phyloP scores from a whole-genome alignment of 2,329 filamentous ascomycete genomes.

The Fusarium staphyleae region DNA sequence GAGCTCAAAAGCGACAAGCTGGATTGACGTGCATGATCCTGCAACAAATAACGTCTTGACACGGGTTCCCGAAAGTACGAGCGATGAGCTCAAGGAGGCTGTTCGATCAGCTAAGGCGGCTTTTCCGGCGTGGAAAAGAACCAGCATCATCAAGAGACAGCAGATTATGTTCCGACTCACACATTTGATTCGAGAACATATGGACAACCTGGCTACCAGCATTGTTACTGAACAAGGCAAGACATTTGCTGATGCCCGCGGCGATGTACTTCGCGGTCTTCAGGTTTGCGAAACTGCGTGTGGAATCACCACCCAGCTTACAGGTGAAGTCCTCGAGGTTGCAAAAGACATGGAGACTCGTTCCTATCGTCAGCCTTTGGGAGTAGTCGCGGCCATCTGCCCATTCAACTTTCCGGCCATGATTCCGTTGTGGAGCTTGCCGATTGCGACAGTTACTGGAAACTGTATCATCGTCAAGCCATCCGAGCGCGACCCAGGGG shows the following conservation, averaged over 20 bases:
- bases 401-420: constrained; percentile 87
- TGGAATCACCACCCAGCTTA: constrained; percentile 74
- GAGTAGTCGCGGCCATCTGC: constrained; percentile 79
- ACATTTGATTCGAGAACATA: constrained; percentile 75
- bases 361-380: constrained; percentile 75
- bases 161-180: constrained; percentile 82
- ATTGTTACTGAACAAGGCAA: constrained; percentile 83
- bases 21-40: constrained; percentile 77
- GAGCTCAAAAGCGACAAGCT: constrained; percentile 66
- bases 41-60: constrained; percentile 82
- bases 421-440: constrained; percentile 84
- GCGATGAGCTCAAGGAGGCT: constrained; percentile 71
- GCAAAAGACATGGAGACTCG: constrained; percentile 87
- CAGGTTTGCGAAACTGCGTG: constrained; percentile 81
- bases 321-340: constrained; percentile 78
- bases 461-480: constrained; percentile 83
- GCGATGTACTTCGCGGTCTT: constrained; percentile 75
- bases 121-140: constrained; percentile 71
- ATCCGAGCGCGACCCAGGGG: constrained; percentile 79
- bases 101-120: constrained; percentile 74
- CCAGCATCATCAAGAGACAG: constrained; percentile 71
- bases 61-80: constrained; percentile 76
- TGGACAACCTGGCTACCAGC: constrained; percentile 77
- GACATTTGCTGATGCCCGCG: constrained; percentile 76
- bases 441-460: constrained; percentile 77